Evolutionary conservation across 2,329 filamentous ascomycete genomes (phyloP).

Genomic region (Rosellinia necatrix): DNA sequence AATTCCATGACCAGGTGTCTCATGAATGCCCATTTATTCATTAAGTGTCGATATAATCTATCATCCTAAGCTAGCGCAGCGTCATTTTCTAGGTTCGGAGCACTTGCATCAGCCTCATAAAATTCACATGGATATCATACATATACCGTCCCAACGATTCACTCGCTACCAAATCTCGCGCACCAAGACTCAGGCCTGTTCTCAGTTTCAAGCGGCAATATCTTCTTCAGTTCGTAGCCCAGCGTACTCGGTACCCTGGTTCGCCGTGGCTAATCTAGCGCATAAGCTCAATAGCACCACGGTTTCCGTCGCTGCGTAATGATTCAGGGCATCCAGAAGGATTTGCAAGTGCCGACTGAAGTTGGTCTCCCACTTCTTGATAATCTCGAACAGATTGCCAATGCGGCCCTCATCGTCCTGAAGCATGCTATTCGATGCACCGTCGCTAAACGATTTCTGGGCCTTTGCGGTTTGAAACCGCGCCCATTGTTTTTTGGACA

Average conservation of each 20-base stretch:
- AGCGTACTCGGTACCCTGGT: constrained; percentile 72
- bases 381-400: constrained; percentile 80
- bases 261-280: constrained; percentile 79
- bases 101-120: constrained; percentile 2
- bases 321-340: constrained; percentile 90
- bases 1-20: too few species aligned
- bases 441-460: constrained; percentile 45
- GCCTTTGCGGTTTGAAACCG: constrained; percentile 57
- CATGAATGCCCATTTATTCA: background rate
- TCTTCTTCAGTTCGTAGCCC: constrained; percentile 65
- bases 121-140: too few species aligned
- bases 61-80: background rate
- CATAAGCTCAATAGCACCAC: constrained; percentile 90
- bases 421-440: constrained; percentile 44
- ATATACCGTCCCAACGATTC: background rate
- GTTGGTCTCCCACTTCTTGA: constrained; percentile 90
- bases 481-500: constrained; percentile 65
- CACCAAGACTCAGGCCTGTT: background rate
- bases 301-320: constrained; percentile 96
- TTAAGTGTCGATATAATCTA: constrained; percentile 7
- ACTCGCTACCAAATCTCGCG: background rate
- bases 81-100: background rate
- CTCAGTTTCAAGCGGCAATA: constrained; percentile 28
- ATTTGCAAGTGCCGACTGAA: constrained; percentile 93
- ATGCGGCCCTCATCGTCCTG: constrained; percentile 57